A percentile compares a stretch with the other conserved stretches of the same genome.
phyloP scores from a whole-genome alignment of 257 asterid genomes.

The Eustoma russellianum region DNA sequence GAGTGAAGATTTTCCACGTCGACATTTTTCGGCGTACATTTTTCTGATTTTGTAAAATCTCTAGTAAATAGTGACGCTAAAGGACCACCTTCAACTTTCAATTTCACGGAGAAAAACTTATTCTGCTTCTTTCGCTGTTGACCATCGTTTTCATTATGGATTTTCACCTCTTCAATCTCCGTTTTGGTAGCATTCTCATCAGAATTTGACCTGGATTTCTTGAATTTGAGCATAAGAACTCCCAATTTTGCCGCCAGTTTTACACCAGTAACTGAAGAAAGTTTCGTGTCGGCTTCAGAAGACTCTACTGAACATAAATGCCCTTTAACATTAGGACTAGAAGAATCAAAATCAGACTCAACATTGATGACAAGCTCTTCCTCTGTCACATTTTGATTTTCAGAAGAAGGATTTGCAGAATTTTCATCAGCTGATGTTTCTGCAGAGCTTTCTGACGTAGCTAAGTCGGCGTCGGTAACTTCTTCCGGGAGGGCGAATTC shows the following conservation, averaged over 20 bases:
- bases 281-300: constrained; percentile 16
- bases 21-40: neutral
- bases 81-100: constrained; percentile 55
- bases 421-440: neutral
- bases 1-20: neutral
- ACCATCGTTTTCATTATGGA: constrained; percentile 3
- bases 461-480: constrained; percentile 4
- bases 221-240: constrained; percentile 32
- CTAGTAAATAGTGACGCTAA: constrained; percentile 45
- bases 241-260: constrained; percentile 32
- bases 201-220: constrained; percentile 19
- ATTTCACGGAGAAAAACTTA: constrained; percentile 39
- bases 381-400: neutral
- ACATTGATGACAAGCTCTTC: neutral
- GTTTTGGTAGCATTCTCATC: constrained; percentile 7
- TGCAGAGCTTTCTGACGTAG: neutral
- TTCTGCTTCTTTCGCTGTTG: constrained; percentile 13
- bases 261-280: constrained; percentile 14
- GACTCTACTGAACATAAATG: constrained; percentile 21
- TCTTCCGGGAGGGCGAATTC: constrained; percentile 25
- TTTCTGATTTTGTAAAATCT: constrained; percentile 34
- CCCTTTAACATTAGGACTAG: constrained; percentile 20
- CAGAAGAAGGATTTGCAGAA: neutral
- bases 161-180: neutral
- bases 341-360: constrained; percentile 11